phyloP scores from a whole-genome alignment of 2,329 filamentous ascomycete species.

The Colletotrichum cuscutae region DNA sequence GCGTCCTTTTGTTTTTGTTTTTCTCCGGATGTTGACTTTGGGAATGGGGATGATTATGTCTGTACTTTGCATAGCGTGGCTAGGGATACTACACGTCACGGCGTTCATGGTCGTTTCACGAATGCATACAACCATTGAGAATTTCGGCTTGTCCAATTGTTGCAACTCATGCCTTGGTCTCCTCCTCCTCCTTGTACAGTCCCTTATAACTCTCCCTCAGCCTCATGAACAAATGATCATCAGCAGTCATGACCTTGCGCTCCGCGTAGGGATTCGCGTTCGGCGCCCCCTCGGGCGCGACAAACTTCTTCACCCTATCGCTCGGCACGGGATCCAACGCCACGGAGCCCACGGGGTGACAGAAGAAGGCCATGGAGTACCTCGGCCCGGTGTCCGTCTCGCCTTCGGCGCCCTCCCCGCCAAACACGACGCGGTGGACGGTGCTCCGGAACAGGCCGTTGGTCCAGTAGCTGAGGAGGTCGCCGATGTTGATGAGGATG shows the following conservation, averaged over 20 bases:
- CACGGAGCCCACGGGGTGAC: conserved; percentile 67
- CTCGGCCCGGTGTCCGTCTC: conserved; percentile 62
- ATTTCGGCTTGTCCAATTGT: not conserved
- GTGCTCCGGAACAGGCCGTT: conserved; percentile 87
- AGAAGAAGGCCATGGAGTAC: conserved; percentile 77
- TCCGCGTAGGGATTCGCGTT: conserved; percentile 60
- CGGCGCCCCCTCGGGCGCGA: conserved; percentile 43
- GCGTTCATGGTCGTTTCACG: not conserved
- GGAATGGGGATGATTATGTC: not conserved
- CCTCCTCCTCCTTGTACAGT: conserved; percentile 59
- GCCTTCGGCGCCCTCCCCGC: conserved; percentile 42
- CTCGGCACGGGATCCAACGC: conserved; percentile 70
- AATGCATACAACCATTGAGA: not conserved
- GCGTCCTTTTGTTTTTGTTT: not conserved
- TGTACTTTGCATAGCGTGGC: not conserved
- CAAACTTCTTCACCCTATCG: conserved; percentile 59
- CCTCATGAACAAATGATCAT: conserved; percentile 71
- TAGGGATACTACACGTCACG: not conserved
- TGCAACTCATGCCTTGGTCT: conserved; percentile 19
- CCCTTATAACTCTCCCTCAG: conserved; percentile 68
- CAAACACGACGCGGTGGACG: conserved; percentile 87
- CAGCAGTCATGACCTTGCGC: conserved; percentile 68
- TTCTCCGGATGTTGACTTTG: not conserved
- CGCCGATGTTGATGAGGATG: conserved; percentile 82
- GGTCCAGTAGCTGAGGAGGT: conserved; percentile 86